Conservation (phyloP, 768 basidiomycete species). For the Lactarius indigo region DNA sequence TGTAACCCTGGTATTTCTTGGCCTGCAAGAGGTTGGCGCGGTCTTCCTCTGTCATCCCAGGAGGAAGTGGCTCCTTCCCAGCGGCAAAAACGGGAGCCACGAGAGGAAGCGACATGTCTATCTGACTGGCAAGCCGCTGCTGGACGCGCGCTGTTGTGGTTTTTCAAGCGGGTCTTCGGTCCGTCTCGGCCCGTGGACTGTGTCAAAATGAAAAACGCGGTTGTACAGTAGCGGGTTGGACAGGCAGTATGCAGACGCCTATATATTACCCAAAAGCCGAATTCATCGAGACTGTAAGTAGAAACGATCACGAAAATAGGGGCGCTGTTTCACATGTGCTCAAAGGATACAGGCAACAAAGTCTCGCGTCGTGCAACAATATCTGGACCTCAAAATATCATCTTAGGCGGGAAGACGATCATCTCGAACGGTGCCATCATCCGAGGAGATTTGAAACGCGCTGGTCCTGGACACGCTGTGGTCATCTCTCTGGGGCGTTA, state of each 20-base stretch:
- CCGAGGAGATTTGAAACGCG: conserved; percentile 86
- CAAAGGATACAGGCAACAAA: conserved; percentile 92
- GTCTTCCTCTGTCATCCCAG: conserved; percentile 81
- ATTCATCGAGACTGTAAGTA: conserved; percentile 79
- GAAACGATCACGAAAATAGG: neutral
- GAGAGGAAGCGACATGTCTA: conserved; percentile 32
- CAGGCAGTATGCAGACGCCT: conserved; percentile 55
- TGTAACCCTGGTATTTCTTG: conserved; percentile 75
- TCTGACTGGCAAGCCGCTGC: neutral
- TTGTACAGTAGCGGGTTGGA: neutral
- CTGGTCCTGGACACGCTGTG: conserved; percentile 88
- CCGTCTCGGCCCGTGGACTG: neutral
- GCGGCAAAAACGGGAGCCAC: conserved; percentile 75
- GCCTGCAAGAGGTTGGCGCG: conserved; percentile 58
- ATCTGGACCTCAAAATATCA: conserved; percentile 93
- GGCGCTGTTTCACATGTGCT: neutral
- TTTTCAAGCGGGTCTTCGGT: neutral
- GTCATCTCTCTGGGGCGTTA: conserved; percentile 93
- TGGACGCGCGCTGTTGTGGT: neutral
- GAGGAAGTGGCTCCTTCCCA: conserved; percentile 86
- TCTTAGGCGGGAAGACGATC: conserved; percentile 95
- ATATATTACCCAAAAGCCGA: conserved; percentile 79
- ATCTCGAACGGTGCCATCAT: conserved; percentile 89
- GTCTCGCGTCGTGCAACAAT: conserved; percentile 90
- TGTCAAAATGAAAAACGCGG: neutral